Conservation (phyloP, 768 basidiomycete species). For the Phylloporus rhodoxanthus region DNA sequence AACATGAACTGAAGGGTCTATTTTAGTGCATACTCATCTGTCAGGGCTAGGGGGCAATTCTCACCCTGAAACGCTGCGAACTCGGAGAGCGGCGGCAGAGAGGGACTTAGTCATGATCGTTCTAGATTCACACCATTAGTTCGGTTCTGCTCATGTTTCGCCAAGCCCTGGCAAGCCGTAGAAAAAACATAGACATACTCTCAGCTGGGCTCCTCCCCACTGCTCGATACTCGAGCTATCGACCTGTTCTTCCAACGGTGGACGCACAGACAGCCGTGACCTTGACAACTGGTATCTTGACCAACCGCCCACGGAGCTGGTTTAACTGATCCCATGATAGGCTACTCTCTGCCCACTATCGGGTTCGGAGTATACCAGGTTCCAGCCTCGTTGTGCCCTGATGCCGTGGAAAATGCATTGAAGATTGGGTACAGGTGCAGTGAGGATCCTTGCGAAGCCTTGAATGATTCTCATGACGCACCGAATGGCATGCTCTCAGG, state of each 20-base stretch:
- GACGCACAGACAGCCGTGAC: constrained; percentile 5
- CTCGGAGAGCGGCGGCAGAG: background rate
- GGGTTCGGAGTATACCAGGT: constrained; percentile 24
- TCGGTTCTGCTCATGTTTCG: background rate
- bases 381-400: constrained; percentile 4
- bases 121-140: background rate
- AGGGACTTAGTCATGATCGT: background rate
- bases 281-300: constrained; percentile 9
- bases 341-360: constrained; percentile 22
- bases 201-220: background rate
- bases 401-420: constrained; percentile 19
- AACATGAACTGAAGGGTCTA: background rate
- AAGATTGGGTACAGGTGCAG: constrained; percentile 24
- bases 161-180: background rate
- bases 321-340: constrained; percentile 5
- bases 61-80: background rate
- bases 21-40: background rate
- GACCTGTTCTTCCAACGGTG: constrained; percentile 2
- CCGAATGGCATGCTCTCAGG: constrained; percentile 6
- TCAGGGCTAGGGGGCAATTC: background rate
- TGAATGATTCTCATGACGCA: background rate
- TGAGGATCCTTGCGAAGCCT: background rate
- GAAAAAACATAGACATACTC: background rate
- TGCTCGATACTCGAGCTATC: background rate
- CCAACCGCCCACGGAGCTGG: background rate